phyloP scores from a whole-genome alignment of 75 land plant species.

The Isoetes taiwanensis region DNA sequence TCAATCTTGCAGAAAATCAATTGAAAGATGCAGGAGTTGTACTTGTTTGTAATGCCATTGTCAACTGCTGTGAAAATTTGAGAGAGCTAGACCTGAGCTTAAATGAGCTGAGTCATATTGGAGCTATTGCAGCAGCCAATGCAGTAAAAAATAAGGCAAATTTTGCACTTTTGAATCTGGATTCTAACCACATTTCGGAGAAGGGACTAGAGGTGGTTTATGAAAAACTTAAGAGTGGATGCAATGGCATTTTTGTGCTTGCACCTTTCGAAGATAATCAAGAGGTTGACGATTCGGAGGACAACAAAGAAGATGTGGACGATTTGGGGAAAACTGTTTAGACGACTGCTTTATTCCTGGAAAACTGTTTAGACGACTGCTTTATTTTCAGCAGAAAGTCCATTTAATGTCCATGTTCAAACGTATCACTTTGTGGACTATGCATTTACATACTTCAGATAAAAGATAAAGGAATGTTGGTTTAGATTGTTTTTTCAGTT shows the following conservation, averaged over 20 bases:
- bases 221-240: conserved; percentile 33
- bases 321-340: too few species aligned
- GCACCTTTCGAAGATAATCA: conserved; percentile 90
- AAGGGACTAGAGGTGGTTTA: conserved; percentile 74
- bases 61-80: conserved; percentile 43
- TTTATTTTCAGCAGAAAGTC: too few species aligned
- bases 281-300: conserved; percentile 55
- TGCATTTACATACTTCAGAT: too few species aligned
- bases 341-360: too few species aligned
- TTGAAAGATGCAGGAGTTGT: conserved; percentile 79
- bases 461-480: too few species aligned
- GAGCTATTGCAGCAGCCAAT: conserved; percentile 67
- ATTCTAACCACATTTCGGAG: conserved; percentile 74
- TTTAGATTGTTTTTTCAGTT: too few species aligned
- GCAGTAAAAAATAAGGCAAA: conserved; percentile 42
- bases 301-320: too few species aligned
- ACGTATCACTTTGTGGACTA: too few species aligned
- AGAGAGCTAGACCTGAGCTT: conserved; percentile 67
- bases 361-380: too few species aligned
- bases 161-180: conserved; percentile 51
- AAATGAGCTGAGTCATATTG: conserved; percentile 53
- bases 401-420: too few species aligned
- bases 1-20: conserved; percentile 78
- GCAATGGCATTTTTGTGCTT: conserved; percentile 37
- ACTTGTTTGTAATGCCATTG: conserved; percentile 41